phyloP scores from a whole-genome alignment of 306 rosid genomes.

The Cicer cuneatum region DNA sequence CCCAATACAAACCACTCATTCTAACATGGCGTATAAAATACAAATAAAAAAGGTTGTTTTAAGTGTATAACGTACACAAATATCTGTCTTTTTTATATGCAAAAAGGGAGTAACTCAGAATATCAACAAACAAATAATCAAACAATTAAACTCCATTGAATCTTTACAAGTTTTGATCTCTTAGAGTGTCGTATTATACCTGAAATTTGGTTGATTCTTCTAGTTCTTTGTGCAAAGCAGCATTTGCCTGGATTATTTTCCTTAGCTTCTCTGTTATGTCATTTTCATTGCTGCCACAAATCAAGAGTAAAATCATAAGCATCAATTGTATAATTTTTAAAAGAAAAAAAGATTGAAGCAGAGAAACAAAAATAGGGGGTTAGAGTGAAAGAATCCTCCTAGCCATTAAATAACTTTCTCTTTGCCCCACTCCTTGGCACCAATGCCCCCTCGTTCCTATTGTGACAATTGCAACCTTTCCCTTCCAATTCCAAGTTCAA shows the following conservation, averaged over 20 bases:
- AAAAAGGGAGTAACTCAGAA: conserved; percentile 22
- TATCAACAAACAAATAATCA: conserved; percentile 26
- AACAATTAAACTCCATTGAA: conserved; percentile 33
- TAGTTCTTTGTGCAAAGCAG: conserved; percentile 58
- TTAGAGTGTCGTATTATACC: conserved; percentile 58
- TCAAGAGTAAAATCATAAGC: conserved; percentile 33
- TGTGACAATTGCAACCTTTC: not conserved
- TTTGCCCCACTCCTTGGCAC: not conserved
- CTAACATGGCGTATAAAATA: not conserved
- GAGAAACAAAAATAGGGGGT: conserved; percentile 10
- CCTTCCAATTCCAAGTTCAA: not conserved
- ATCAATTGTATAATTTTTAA: conserved; percentile 23
- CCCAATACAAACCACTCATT: conserved; percentile 20
- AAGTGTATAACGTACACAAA: not conserved
- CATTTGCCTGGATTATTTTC: conserved; percentile 70
- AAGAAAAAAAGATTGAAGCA: conserved; percentile 26
- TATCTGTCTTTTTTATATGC: conserved; percentile 16
- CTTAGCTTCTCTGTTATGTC: conserved; percentile 86
- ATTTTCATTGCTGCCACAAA: conserved; percentile 84
- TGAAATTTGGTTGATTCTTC: conserved; percentile 57
- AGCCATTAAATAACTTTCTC: not conserved
- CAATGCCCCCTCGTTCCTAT: conserved; percentile 8
- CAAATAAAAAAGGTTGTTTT: not conserved
- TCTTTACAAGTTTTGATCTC: conserved; percentile 26
- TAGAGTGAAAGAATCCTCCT: conserved; percentile 1